Percentiles rank a stretch among this genome's conserved stretches.
Conservation (phyloP, 768 basidiomycete genomes). For the Daedaleopsis sinensis region DNA sequence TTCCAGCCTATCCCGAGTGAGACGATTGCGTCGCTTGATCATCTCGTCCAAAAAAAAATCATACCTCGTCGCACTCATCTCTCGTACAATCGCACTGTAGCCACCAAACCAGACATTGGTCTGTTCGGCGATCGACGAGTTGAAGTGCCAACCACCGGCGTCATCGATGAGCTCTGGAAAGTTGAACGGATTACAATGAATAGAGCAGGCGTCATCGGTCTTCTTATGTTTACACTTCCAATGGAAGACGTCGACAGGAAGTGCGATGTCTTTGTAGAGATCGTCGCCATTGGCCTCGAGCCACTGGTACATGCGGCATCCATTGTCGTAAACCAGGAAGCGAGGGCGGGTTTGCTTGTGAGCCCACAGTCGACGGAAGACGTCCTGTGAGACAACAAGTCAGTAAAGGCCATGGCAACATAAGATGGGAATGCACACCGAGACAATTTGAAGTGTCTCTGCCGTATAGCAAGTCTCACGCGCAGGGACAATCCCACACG, state of each 20-base stretch:
- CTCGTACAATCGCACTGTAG: conserved; percentile 33
- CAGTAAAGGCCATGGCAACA: too few species aligned
- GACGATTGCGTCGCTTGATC: conserved; percentile 20
- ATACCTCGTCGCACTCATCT: conserved; percentile 37
- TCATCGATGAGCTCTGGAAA: conserved; percentile 12
- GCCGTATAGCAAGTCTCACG: conserved; percentile 32
- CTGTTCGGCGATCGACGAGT: conserved; percentile 31
- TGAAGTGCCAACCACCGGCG: conserved; percentile 28
- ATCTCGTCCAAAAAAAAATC: conserved; percentile 44
- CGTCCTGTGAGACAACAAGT: too few species aligned
- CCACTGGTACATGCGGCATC: background rate
- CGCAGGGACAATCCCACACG: conserved; percentile 32
- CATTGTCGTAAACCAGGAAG: background rate
- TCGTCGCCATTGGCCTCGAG: background rate
- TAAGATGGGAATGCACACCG: too few species aligned
- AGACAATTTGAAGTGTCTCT: conserved; percentile 13
- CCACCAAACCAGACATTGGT: conserved; percentile 29
- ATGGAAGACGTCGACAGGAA: conserved; percentile 30
- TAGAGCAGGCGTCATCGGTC: conserved; percentile 17
- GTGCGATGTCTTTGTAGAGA: conserved; percentile 8
- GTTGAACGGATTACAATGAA: conserved; percentile 23
- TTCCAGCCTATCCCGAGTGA: too few species aligned
- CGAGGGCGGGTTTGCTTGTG: too few species aligned
- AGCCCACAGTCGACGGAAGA: too few species aligned
- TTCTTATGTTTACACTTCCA: conserved; percentile 27